Base-by-base conservation (phyloP, 495 filamentous ascomycete genomes). In the Neurospora sp. region DNA sequence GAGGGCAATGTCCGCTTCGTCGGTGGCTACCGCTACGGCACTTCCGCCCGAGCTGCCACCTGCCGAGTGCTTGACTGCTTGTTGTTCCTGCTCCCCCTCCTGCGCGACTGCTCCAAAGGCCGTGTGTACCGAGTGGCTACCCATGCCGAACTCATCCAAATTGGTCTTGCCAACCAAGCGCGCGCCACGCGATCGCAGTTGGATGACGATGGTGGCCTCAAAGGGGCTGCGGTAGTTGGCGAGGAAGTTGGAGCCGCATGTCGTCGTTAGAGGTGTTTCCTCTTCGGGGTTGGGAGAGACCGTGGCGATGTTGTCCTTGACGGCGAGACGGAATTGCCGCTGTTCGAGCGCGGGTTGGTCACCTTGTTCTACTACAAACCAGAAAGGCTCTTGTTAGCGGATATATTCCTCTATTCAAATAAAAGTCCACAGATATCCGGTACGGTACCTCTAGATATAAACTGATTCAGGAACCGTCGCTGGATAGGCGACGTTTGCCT, bases 111-210 rank as follows among this genome's bases (percentile, higher is more conserved):
- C 76, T 5, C 92, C 94, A 78, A 91, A 91, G 70, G 80, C 79
- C 22, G 94, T 96, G 78, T 94, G 82, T 3, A 85, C 87, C 18
- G 93, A 93, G 82, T 98, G 92, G 12, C 94, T 96, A 44, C 96
- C 96, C 96, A 99, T 99, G 27, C 96, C 96, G 82, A 98, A 99
- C 79, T 98, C 96, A 84, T 99, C 96, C 76, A 99, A 85, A 80
- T 97, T 97, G 0, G 94, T 94, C 80, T 97, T 98, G 9, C 91
- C 91, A 18, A 88, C 85, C 5, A 97, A 79, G 22, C 86, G 79
- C 6, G 89, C 90, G 46, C 93, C 93, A 27, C 89, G 85, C 69
- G 84, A 77, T 74, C 88, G 86, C 65, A 97, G 85, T 71, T 86
- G 85, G 12, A 73, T 76, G 14, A 97, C 88, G 41, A 97, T 93